Evolutionary conservation across 148 eudicot genomes (phyloP).

Genomic region (Polygonum aviculare): DNA sequence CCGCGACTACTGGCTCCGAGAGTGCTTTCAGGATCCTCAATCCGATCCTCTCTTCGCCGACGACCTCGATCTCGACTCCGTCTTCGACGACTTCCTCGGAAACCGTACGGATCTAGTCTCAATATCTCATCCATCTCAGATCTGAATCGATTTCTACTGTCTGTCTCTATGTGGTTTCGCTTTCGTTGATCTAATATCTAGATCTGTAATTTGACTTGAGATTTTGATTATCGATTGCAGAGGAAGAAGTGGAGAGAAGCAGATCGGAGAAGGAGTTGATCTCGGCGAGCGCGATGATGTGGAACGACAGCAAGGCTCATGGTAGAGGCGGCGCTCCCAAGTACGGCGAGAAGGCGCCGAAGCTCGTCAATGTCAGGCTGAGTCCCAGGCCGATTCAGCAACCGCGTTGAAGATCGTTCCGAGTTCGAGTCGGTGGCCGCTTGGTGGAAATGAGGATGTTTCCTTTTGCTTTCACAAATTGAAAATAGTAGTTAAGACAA

Average conservation of each 20-base stretch:
- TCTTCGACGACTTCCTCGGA: slow-evolving; percentile 15
- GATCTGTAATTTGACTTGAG: neutral
- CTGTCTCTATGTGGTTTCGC: neutral
- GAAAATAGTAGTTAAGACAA: neutral
- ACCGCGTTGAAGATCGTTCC: slow-evolving; percentile 39
- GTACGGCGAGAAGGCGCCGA: slow-evolving; percentile 54
- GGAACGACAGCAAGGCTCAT: slow-evolving; percentile 26
- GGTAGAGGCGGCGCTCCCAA: slow-evolving; percentile 9
- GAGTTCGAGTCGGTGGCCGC: neutral
- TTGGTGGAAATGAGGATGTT: neutral
- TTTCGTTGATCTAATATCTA: neutral
- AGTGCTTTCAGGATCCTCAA: slow-evolving; percentile 48
- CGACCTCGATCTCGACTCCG: slow-evolving; percentile 27
- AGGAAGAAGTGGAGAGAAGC: slow-evolving; percentile 21
- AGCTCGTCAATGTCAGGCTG: slow-evolving; percentile 50
- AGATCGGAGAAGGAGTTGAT: slow-evolving; percentile 37
- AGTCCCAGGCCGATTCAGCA: slow-evolving; percentile 78
- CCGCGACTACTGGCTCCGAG: slow-evolving; percentile 84
- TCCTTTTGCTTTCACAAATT: neutral
- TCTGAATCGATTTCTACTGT: neutral
- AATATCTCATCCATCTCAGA: neutral
- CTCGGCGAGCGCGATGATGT: slow-evolving; percentile 36
- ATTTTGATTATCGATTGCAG: slow-evolving; percentile 10
- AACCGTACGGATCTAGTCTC: slow-evolving; percentile 19
- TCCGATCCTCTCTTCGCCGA: slow-evolving; percentile 15